Evolutionary conservation across 441 rosid genomes (phyloP), one percentile per base, ranked within the genome.

Genomic region (Erysimum pusillum): DNA sequence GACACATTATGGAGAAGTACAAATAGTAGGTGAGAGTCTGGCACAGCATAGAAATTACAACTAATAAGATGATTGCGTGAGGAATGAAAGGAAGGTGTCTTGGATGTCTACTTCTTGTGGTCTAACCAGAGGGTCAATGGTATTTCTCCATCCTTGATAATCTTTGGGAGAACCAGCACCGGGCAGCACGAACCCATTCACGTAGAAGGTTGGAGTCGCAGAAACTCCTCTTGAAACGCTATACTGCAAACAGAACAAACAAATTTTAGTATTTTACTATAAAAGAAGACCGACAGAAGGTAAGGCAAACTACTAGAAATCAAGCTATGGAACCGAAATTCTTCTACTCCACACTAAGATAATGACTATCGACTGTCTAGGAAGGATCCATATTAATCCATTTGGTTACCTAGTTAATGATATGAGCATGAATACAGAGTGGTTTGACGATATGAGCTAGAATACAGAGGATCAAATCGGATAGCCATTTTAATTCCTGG

Each of bases 151-250:
- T 12, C 75, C 86, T 13, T 78, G 78, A 53, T 75, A 89, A 74
- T 86, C 88, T 7, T 86, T 32, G 10, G 91, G 51, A 15, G 91
- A 87, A 52, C 91, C 93, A 63, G 87, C 69, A 71, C 69, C 87
- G 0, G 97, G 88, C 68, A 94, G 64, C 20, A 69, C 76, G 73
- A 94, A 94, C 61, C 99, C 99, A 61, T 94, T 94, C 38, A 92
- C 75, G 17, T 71, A 86, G 90, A 89, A 92, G 34, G 78, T 45
- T 13, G 97, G 99, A 1, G 97, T 94, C 17, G 84, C 91, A 9
- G 25, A 90, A 22, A 87, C 94, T 20, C 94, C 96, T 74, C 89
- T 89, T 12, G 94, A 87, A 18, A 91, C 59, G 63, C 91, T 88
- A 85, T 85, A 88, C 97, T 92, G 97, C 81, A 84, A 62, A 12